These are phyloP conservation scores for Neckera pumila DNA, from an alignment of 225 moss, liverwort and hornwort genomes.

Conservation along the genomic window DNA sequence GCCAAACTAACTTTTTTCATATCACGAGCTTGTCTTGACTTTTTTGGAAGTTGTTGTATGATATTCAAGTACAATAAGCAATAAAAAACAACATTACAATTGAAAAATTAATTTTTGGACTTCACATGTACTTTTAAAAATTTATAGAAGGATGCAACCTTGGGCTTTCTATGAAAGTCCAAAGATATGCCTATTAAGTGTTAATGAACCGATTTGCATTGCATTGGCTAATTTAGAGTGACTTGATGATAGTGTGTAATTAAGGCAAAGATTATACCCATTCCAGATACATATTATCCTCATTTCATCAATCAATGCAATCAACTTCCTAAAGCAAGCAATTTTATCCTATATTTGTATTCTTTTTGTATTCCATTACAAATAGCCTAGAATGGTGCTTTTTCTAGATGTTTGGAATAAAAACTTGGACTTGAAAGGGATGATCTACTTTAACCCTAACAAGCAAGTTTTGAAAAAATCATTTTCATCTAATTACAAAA, in stretches of 20 bases:
- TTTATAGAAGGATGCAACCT: background rate
- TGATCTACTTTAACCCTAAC: background rate
- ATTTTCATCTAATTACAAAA: no score
- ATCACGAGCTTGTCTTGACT: background rate
- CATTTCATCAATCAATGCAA: no score
- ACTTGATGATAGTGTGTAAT: background rate
- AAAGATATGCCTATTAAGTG: rapidly evolving
- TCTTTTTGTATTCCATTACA: background rate
- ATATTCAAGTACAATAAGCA: background rate
- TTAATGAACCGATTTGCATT: rapidly evolving
- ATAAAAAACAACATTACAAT: background rate
- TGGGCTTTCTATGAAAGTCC: rapidly evolving
- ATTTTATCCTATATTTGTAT: background rate
- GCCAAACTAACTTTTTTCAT: background rate
- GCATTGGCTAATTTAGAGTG: rapidly evolving
- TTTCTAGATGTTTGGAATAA: background rate
- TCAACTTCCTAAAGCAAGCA: rapidly evolving
- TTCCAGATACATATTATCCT: rapidly evolving
- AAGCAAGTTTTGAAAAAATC: background rate
- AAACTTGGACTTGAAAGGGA: background rate
- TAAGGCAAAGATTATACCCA: rapidly evolving
- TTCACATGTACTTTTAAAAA: background rate
- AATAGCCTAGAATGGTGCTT: rapidly evolving
- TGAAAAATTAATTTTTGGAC: background rate
- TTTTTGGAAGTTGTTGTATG: background rate